Evolutionary conservation across 495 filamentous ascomycete genomes (phyloP).

Genomic region (Penicillium fimorum): DNA sequence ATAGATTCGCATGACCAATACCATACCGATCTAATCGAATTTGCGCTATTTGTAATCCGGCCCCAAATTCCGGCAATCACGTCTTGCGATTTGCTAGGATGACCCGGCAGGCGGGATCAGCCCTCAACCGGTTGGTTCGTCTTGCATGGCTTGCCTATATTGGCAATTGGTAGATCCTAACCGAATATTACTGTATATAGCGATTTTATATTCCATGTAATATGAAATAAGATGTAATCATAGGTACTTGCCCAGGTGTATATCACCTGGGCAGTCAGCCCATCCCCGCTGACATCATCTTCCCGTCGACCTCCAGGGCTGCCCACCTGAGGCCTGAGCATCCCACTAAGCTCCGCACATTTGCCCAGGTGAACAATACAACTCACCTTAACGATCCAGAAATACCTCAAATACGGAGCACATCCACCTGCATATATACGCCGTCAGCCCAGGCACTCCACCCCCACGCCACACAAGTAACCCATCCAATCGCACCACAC

Average conservation of each 20-base stretch:
- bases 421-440: no score
- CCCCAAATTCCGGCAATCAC: background rate
- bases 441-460: background rate
- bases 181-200: background rate
- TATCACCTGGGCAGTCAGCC: slow-evolving; percentile 10
- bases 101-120: background rate
- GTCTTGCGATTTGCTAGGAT: background rate
- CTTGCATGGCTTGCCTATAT: background rate
- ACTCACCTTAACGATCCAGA: no score
- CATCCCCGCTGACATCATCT: slow-evolving; percentile 42
- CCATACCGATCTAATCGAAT: slow-evolving; percentile 24
- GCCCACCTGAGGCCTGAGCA: no score
- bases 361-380: no score
- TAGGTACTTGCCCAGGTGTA: background rate
- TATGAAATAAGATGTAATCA: background rate
- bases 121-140: background rate
- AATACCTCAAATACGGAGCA: no score
- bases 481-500: slow-evolving; percentile 5
- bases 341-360: no score
- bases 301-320: background rate
- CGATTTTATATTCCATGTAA: background rate
- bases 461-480: slow-evolving; percentile 17
- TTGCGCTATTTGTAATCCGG: background rate
- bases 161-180: background rate
- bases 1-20: slow-evolving; percentile 36